These are phyloP conservation scores for Kwoniella heveanensis DNA, from an alignment of 768 basidiomycete genomes.

Conservation along the genomic window DNA sequence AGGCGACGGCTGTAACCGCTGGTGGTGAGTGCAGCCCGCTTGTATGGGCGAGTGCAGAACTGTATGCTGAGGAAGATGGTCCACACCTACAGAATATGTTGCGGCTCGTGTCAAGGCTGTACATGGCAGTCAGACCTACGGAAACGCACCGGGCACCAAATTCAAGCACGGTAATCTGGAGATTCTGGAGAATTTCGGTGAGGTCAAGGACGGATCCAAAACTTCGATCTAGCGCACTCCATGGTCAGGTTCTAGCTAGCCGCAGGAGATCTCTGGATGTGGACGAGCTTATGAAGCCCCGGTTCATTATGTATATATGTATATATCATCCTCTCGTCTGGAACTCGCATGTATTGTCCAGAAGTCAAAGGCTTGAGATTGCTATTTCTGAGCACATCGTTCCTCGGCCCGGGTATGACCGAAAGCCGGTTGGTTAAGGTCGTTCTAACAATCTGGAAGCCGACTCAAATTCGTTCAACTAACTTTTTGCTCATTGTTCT, in stretches of 20 bases:
- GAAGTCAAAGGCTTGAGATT: too few relatives aligned
- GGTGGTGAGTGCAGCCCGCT: neutral
- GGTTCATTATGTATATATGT: too few relatives aligned
- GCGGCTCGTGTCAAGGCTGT: slow-evolving; percentile 36
- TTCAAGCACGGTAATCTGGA: slow-evolving; percentile 37
- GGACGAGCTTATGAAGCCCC: too few relatives aligned
- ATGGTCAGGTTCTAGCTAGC: too few relatives aligned
- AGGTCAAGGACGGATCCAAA: slow-evolving; percentile 8
- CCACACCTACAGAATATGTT: slow-evolving; percentile 18
- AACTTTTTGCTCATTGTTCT: too few relatives aligned
- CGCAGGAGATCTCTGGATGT: too few relatives aligned
- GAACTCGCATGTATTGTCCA: too few relatives aligned
- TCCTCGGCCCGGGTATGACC: neutral
- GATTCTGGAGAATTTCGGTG: slow-evolving; percentile 33
- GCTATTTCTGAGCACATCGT: too few relatives aligned
- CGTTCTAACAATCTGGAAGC: too few relatives aligned
- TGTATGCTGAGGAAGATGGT: neutral
- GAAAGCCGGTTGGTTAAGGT: neutral
- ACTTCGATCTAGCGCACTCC: slow-evolving; percentile 16
- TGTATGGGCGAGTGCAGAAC: too few relatives aligned
- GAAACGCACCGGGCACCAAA: slow-evolving; percentile 32
- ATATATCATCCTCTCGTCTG: too few relatives aligned
- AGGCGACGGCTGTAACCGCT: slow-evolving; percentile 19
- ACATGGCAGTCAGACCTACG: slow-evolving; percentile 25
- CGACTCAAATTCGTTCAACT: too few relatives aligned